Conservation (phyloP, 257 asterid genomes). For the Gynochthodes officinalis region DNA sequence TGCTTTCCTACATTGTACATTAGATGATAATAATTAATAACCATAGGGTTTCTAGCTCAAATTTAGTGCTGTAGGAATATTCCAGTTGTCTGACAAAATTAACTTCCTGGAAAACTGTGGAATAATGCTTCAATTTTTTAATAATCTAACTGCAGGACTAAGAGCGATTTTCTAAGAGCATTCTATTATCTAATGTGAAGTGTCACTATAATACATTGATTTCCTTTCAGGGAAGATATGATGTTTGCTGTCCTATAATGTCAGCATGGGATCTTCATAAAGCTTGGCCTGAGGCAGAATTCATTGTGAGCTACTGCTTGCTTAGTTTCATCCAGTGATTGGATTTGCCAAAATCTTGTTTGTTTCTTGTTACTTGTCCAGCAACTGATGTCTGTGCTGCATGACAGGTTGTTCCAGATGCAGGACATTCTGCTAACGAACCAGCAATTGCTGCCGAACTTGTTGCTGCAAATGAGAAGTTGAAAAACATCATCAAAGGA, state of each 20-base stretch:
- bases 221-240: slow-evolving; percentile 83
- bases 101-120: background rate
- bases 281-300: slow-evolving; percentile 97
- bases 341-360: background rate
- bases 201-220: background rate
- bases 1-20: background rate
- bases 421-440: slow-evolving; percentile 96
- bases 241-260: slow-evolving; percentile 90
- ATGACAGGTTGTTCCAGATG: slow-evolving; percentile 68
- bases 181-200: background rate
- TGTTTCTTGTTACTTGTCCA: background rate
- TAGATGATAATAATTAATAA: background rate
- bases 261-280: slow-evolving; percentile 99
- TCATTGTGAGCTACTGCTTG: slow-evolving; percentile 50
- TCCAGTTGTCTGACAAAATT: background rate
- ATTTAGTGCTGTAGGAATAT: background rate
- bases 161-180: background rate
- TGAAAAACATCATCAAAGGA: slow-evolving; percentile 43
- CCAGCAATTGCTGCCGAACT: slow-evolving; percentile 77
- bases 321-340: slow-evolving; percentile 3
- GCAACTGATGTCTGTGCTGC: background rate
- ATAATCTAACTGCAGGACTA: background rate
- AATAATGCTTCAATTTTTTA: background rate
- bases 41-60: background rate
- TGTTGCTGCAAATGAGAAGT: slow-evolving; percentile 80